Evolutionary conservation across 2,329 filamentous ascomycete genomes (phyloP).

Genomic region (Verticillium klebahnii): DNA sequence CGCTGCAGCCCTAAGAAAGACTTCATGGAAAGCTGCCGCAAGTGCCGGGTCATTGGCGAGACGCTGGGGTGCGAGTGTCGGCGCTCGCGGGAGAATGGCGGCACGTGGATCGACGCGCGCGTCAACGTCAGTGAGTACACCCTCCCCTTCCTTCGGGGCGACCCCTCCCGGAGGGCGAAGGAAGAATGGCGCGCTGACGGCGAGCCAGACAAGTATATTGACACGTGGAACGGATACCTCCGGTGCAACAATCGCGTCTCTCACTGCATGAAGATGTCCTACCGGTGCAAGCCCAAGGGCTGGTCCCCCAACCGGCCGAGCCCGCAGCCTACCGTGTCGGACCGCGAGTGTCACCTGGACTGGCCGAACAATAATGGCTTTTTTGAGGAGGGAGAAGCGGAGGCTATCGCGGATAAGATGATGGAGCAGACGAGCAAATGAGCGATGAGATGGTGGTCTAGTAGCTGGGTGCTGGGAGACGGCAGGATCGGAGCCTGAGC

Average conservation of each 20-base stretch:
- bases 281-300: neutral
- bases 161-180: too few relatives aligned
- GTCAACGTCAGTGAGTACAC: slow-evolving; percentile 4
- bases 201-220: slow-evolving; percentile 1
- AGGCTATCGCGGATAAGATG: neutral
- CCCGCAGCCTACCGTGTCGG: neutral
- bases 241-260: slow-evolving; percentile 5
- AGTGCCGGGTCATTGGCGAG: neutral
- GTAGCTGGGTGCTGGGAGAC: too few relatives aligned
- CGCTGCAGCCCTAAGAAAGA: neutral
- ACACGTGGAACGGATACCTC: slow-evolving; percentile 9
- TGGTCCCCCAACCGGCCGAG: neutral
- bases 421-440: neutral
- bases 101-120: slow-evolving; percentile 2
- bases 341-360: neutral
- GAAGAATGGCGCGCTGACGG: neutral
- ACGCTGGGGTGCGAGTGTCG: slow-evolving; percentile 2
- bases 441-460: too few relatives aligned
- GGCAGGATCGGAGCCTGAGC: too few relatives aligned
- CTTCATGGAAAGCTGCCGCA: slow-evolving; percentile 4
- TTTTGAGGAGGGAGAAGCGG: neutral
- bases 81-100: neutral
- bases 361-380: neutral
- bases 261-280: neutral
- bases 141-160: neutral